A percentile compares a stretch with the other conserved stretches of the same genome.
Evolutionary conservation across 495 filamentous ascomycete species (phyloP).

Genomic region (Acidomyces sp.): DNA sequence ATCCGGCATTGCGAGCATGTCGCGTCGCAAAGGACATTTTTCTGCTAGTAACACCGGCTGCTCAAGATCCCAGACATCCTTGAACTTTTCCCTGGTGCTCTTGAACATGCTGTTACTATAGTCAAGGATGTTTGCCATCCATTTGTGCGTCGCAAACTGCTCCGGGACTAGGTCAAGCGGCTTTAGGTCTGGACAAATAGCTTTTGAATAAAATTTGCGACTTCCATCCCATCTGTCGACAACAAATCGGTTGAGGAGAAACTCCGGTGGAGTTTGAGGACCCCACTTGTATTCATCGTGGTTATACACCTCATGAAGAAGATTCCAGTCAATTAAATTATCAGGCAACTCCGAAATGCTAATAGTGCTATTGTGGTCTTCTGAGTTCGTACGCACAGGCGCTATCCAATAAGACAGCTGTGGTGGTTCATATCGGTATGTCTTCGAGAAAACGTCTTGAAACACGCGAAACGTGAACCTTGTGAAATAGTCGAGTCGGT

Average conservation of each 20-base stretch:
- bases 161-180: slow-evolving; percentile 45
- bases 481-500: slow-evolving; percentile 41
- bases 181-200: slow-evolving; percentile 35
- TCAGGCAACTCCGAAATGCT: slow-evolving; percentile 8
- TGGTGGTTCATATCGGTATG: slow-evolving; percentile 47
- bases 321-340: slow-evolving; percentile 53
- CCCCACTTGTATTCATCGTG: slow-evolving; percentile 44
- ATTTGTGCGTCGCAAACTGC: slow-evolving; percentile 33
- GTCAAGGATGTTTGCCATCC: slow-evolving; percentile 50
- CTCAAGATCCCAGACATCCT: slow-evolving; percentile 35
- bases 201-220: slow-evolving; percentile 41
- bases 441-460: slow-evolving; percentile 80
- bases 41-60: slow-evolving; percentile 73
- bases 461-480: slow-evolving; percentile 64
- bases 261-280: slow-evolving; percentile 38
- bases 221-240: slow-evolving; percentile 65
- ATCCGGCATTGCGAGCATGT: slow-evolving; percentile 55
- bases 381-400: slow-evolving; percentile 32
- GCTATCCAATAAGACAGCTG: slow-evolving; percentile 78
- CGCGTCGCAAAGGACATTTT: slow-evolving; percentile 58
- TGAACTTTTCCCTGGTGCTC: slow-evolving; percentile 34
- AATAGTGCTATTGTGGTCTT: slow-evolving; percentile 1
- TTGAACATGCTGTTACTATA: slow-evolving; percentile 49
- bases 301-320: slow-evolving; percentile 39
- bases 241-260: slow-evolving; percentile 52